A percentile compares a stretch with the other conserved stretches of the same genome.
These are phyloP conservation scores for Solanum hybrid DNA, from an alignment of 305 asterid genomes.

Conservation along the genomic window DNA sequence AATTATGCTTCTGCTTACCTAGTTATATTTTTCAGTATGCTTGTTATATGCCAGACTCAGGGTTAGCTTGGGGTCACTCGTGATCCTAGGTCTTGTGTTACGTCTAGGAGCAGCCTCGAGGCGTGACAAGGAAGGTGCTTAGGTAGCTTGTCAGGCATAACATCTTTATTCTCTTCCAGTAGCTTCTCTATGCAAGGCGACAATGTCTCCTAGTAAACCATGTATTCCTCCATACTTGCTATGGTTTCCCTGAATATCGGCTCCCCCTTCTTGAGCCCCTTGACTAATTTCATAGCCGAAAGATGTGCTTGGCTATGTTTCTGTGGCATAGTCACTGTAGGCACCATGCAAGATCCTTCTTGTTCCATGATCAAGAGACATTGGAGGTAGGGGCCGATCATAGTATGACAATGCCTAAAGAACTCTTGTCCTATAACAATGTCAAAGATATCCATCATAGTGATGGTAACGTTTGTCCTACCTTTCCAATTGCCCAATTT, in stretches of 20 bases:
- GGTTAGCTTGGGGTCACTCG: not conserved
- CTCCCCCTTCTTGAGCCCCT: not conserved
- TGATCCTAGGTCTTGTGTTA: not conserved
- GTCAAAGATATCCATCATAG: not conserved
- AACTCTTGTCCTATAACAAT: not conserved
- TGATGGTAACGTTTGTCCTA: not conserved
- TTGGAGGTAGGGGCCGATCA: not conserved
- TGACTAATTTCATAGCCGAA: not conserved
- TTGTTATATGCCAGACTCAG: not conserved
- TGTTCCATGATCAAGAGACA: not conserved
- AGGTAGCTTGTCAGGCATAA: not conserved
- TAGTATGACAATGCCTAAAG: not conserved
- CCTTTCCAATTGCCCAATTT: not conserved
- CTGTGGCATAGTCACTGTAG: not conserved
- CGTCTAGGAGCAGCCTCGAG: not conserved
- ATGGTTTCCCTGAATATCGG: not conserved
- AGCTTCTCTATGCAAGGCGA: not conserved
- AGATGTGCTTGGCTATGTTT: not conserved
- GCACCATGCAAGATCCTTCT: not conserved
- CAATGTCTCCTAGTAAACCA: not conserved
- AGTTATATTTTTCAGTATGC: not conserved
- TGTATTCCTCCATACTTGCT: not conserved
- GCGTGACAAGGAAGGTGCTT: not conserved
- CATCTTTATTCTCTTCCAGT: not conserved
- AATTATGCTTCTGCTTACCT: not conserved